Conservation (phyloP, 176 grass and related monocot genomes). For the Pontederia crassipes region DNA sequence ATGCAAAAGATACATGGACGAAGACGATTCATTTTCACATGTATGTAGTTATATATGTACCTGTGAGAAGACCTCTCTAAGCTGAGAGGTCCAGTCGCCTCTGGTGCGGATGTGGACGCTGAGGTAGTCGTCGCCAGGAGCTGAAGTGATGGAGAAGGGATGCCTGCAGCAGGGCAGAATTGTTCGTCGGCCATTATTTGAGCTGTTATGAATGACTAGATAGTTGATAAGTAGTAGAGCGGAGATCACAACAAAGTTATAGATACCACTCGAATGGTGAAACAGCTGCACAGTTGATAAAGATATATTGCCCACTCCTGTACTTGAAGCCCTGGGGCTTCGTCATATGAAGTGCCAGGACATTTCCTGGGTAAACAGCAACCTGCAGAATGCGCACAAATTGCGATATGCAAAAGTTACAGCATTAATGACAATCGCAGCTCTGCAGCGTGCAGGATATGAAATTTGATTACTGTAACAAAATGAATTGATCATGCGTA, state of each 20-base stretch:
- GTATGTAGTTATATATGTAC: conserved; percentile 10
- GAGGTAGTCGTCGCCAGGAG: conserved; percentile 70
- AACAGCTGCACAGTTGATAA: conserved; percentile 69
- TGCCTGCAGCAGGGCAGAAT: conserved; percentile 30
- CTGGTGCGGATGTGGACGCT: conserved; percentile 89
- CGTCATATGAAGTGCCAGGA: conserved; percentile 71
- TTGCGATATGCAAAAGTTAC: neutral
- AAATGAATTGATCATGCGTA: too few species aligned
- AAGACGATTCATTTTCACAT: neutral
- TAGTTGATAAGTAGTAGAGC: too few species aligned
- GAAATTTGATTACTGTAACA: too few species aligned
- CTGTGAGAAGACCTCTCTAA: conserved; percentile 51
- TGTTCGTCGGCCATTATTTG: too few species aligned
- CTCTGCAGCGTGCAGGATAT: too few species aligned
- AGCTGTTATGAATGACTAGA: too few species aligned
- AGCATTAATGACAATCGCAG: neutral
- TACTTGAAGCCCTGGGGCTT: conserved; percentile 81
- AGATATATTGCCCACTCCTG: conserved; percentile 95
- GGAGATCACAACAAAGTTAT: neutral
- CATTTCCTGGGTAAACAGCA: conserved; percentile 78
- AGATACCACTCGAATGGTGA: conserved; percentile 85
- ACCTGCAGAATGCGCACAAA: conserved; percentile 19
- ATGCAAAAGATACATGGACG: neutral
- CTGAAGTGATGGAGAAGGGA: conserved; percentile 95
- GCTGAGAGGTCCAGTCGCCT: conserved; percentile 75